Evolutionary conservation across 495 filamentous ascomycete genomes (phyloP).

Genomic region (Lichenothelia convexa): DNA sequence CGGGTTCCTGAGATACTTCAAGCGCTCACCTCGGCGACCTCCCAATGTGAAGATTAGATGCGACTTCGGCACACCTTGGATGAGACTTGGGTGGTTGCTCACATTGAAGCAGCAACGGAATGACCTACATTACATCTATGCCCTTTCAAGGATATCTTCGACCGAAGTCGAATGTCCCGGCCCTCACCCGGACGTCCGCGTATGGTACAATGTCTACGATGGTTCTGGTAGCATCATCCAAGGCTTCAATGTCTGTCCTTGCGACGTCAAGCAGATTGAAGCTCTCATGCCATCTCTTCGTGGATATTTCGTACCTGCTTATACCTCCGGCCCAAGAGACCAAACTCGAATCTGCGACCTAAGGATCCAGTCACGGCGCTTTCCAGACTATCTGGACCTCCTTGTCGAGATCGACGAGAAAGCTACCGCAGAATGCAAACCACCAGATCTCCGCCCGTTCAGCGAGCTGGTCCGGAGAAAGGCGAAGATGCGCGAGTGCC

Average conservation of each 20-base stretch:
- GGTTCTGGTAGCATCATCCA: slow-evolving; percentile 29
- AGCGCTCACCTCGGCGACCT: slow-evolving; percentile 26
- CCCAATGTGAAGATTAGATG: slow-evolving; percentile 29
- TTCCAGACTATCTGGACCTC: slow-evolving; percentile 41
- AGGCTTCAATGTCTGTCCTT: slow-evolving; percentile 31
- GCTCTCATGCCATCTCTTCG: slow-evolving; percentile 18
- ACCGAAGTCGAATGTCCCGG: slow-evolving; percentile 32
- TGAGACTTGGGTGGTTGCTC: slow-evolving; percentile 47
- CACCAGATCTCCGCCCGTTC: slow-evolving; percentile 31
- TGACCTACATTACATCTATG: slow-evolving; percentile 35
- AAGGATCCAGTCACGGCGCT: slow-evolving; percentile 14
- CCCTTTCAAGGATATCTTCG: slow-evolving; percentile 28
- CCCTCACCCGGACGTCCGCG: slow-evolving; percentile 24
- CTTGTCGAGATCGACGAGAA: slow-evolving; percentile 36
- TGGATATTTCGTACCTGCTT: slow-evolving; percentile 15
- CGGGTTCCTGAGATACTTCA: slow-evolving; percentile 33
- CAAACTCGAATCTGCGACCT: slow-evolving; percentile 11
- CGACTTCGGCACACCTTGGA: slow-evolving; percentile 44
- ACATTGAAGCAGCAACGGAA: slow-evolving; percentile 36
- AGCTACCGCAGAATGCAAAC: slow-evolving; percentile 19
- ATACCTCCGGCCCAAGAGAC: slow-evolving; percentile 2
- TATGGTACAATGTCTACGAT: slow-evolving; percentile 44
- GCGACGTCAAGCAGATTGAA: slow-evolving; percentile 18
- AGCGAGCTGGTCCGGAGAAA: slow-evolving; percentile 32
- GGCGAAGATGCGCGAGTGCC: slow-evolving; percentile 33